Evolutionary conservation across 306 rosid species (phyloP).

Genomic region (Vigna mungo): DNA sequence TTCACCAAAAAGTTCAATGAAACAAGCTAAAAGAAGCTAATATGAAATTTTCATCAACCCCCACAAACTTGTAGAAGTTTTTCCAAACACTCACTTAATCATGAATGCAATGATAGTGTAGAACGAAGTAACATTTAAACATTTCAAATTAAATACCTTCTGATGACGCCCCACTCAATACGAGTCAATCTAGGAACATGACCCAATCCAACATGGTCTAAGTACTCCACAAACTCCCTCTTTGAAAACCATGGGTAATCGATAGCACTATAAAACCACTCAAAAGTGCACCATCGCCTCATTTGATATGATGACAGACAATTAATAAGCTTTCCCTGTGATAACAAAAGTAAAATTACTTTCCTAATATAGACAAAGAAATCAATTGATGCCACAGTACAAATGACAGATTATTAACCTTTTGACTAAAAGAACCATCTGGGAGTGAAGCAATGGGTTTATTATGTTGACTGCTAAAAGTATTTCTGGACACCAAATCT

Average conservation of each 20-base stretch:
- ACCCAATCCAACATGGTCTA: conserved; percentile 94
- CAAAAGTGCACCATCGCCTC: conserved; percentile 89
- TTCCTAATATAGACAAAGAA: conserved; percentile 36
- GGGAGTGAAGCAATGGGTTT: conserved; percentile 43
- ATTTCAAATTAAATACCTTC: conserved; percentile 68
- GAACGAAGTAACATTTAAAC: conserved; percentile 33
- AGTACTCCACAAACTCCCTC: conserved; percentile 91
- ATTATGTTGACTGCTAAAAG: conserved; percentile 49
- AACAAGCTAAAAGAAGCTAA: background rate
- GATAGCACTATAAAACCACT: conserved; percentile 97
- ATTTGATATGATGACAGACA: conserved; percentile 71
- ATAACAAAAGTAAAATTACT: conserved; percentile 23
- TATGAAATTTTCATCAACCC: background rate
- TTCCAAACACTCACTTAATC: background rate
- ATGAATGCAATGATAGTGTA: conserved; percentile 33
- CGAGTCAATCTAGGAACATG: conserved; percentile 94
- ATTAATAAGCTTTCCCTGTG: conserved; percentile 74
- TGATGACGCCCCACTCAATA: conserved; percentile 96
- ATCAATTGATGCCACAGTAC: conserved; percentile 37
- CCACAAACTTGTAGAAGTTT: background rate
- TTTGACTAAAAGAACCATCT: conserved; percentile 47
- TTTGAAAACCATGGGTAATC: conserved; percentile 98
- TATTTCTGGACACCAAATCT: conserved; percentile 52
- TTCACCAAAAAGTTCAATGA: background rate
- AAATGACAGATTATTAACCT: conserved; percentile 58